Base-by-base conservation (phyloP, 2,329 filamentous ascomycete species). In the Phaeosphaeriaceae sp. region DNA sequence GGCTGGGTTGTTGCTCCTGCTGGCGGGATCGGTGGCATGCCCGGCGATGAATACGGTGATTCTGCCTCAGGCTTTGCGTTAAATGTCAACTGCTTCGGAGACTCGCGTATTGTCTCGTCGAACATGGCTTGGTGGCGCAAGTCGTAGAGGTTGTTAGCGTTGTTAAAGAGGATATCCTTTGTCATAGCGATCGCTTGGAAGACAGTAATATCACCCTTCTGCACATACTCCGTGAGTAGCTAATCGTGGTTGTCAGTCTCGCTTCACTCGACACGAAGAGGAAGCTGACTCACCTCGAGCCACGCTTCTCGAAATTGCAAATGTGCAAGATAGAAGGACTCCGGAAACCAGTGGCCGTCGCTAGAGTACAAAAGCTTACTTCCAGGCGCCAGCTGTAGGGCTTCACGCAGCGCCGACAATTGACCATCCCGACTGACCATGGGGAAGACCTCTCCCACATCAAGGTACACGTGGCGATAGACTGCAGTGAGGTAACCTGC, bases 401-500 rank as follows among this genome's bases (percentile, higher is more conserved):
- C 87, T 71, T 95, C 86, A 47, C 88, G 86, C 13, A 96, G 65
- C 1, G 93, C 85, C 0, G 82, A 81, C 66, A 91, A 88, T 73
- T 96, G 91, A 0, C 91, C 93, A 58, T 92, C 88, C 50, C 89
- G 85, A 63, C 89, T 94, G 40, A 95, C 77, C 77, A 89, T 89
- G 0, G 92, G 92, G 60, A 95, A 96, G 0, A 95, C 89, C 70
- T 93, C 90, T 0, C 93, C 92, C 54, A 96, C 87, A 70, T 96
- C 93, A 13, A 92, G 86, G 71, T 93, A 95, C 1, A 91, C 91
- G 70, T 96, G 94, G 23, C 86, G 82, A 72, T 93, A 95, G 22
- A 91, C 88, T 0, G 86, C 87, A 0, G 92, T 91, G 21, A 96
- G 82, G 72, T 94, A 96, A 0, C 90, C 91, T 0, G 90, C 86